Evolutionary conservation across 495 filamentous ascomycete genomes (phyloP).

Genomic region (Aspergillus cristatus): DNA sequence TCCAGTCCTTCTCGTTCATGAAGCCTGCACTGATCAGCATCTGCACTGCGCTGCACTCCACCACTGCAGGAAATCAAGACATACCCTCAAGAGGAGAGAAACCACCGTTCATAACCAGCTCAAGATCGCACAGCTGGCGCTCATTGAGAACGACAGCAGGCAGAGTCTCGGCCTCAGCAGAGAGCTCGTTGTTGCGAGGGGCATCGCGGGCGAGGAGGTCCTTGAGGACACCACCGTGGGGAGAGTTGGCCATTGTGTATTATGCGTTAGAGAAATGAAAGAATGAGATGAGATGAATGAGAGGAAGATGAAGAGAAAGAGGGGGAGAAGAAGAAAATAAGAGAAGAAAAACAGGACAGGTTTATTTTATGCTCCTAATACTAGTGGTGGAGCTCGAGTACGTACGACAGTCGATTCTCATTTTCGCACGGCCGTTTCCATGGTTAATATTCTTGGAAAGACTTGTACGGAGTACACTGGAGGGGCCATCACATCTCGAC

Average conservation of each 20-base stretch:
- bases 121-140: conserved; percentile 93
- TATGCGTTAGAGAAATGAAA: neutral
- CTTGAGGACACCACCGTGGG: conserved; percentile 95
- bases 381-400: too few species aligned
- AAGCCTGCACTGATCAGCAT: conserved; percentile 55
- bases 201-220: conserved; percentile 89
- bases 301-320: conserved; percentile 5
- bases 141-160: conserved; percentile 80
- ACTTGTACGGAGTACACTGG: too few species aligned
- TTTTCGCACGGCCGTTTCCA: too few species aligned
- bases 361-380: neutral
- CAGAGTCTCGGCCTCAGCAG: conserved; percentile 74
- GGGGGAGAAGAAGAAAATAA: conserved; percentile 6
- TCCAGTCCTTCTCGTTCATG: conserved; percentile 94
- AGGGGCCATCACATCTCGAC: too few species aligned
- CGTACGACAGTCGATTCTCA: too few species aligned
- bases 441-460: too few species aligned
- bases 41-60: conserved; percentile 22
- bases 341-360: conserved; percentile 1
- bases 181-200: conserved; percentile 64
- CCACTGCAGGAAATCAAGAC: conserved; percentile 28
- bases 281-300: conserved; percentile 1
- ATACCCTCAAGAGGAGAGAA: conserved; percentile 94
- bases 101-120: conserved; percentile 90
- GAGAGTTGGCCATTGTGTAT: conserved; percentile 61